Conservation (phyloP, 2,329 filamentous ascomycete genomes). For the Endothia cerciana region DNA sequence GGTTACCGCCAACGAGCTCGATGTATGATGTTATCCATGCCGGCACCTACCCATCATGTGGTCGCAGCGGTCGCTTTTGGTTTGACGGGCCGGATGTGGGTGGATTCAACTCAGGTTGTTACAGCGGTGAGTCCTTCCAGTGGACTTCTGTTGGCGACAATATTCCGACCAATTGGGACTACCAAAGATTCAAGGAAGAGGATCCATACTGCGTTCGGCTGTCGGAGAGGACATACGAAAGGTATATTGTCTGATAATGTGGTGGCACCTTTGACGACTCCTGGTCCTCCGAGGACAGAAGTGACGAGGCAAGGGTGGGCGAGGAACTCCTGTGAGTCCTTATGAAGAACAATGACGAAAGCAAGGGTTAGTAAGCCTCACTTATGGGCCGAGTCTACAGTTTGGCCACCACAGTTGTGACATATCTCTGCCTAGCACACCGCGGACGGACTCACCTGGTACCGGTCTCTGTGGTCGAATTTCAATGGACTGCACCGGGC, state of each 20-base stretch:
- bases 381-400: no score
- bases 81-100: constrained; percentile 7
- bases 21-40: neutral
- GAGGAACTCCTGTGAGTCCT: constrained; percentile 33
- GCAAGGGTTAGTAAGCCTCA: no score
- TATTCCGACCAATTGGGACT: neutral
- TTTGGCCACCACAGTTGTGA: no score
- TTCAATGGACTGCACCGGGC: no score
- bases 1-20: neutral
- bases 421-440: no score
- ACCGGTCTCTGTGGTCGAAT: no score
- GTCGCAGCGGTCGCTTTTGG: constrained; percentile 1
- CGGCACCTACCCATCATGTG: neutral
- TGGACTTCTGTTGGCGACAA: neutral
- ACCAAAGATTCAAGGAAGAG: constrained; percentile 3
- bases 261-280: neutral
- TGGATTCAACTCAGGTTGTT: constrained; percentile 5
- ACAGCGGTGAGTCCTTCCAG: neutral
- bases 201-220: constrained; percentile 11
- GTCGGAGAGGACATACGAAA: neutral
- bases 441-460: no score
- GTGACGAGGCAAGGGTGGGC: neutral
- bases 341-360: no score
- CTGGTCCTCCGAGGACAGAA: neutral
- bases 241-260: neutral